phyloP scores from a whole-genome alignment of 139 green algal genomes.

The Closterium sp. region DNA sequence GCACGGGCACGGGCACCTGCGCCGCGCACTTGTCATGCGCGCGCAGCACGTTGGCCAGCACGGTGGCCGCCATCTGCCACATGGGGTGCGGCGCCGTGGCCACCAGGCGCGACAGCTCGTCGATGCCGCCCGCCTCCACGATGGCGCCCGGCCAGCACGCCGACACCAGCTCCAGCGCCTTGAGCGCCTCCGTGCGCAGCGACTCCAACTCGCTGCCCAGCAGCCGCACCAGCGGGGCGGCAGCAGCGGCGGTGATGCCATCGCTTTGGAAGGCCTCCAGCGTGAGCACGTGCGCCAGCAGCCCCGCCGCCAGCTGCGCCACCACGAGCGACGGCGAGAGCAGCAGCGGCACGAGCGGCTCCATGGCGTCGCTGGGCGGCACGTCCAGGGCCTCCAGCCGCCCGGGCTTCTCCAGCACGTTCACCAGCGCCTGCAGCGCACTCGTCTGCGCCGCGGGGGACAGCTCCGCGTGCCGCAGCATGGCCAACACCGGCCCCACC shows the following conservation, averaged over 20 bases:
- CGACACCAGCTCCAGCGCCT: conserved; percentile 4
- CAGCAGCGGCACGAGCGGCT: conserved; percentile 19
- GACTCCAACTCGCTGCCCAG: conserved; percentile 13
- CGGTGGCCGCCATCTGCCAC: conserved; percentile 34
- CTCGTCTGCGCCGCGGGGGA: not conserved
- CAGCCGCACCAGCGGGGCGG: conserved; percentile 23
- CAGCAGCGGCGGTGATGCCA: not conserved
- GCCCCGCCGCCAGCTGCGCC: conserved; percentile 28
- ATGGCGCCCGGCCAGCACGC: conserved; percentile 22
- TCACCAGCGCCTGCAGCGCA: conserved; percentile 32
- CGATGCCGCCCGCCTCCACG: conserved; percentile 22
- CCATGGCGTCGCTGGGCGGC: conserved; percentile 5
- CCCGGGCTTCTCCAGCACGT: conserved; percentile 28
- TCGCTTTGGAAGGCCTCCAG: conserved; percentile 34
- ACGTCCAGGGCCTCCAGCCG: conserved; percentile 15
- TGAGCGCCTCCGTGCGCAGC: conserved; percentile 19
- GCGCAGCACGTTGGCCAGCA: conserved; percentile 34
- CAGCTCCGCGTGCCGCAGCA: conserved; percentile 22
- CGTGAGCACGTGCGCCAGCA: conserved; percentile 24
- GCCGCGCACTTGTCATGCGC: conserved; percentile 13
- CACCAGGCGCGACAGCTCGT: conserved; percentile 30
- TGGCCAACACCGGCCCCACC: conserved; percentile 13
- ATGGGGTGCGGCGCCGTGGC: conserved; percentile 18
- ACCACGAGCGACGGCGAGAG: conserved; percentile 5
- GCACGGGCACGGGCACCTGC: conserved; percentile 30